Base-by-base conservation (phyloP, 257 asterid genomes). In the Solanum chiquidenum region DNA sequence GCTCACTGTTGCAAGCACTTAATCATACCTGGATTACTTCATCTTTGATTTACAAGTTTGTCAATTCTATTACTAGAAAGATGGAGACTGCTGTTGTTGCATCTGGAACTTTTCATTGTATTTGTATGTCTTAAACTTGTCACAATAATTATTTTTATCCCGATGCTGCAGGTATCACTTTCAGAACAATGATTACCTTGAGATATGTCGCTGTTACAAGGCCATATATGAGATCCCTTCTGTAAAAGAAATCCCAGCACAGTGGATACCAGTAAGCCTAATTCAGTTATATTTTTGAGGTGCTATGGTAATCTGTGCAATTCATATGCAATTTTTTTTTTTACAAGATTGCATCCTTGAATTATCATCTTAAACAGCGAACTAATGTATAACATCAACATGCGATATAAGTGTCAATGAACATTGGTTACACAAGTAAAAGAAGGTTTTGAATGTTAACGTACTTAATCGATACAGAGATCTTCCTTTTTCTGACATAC, bases 181-280 rank as follows among this genome's bases (percentile, higher is more conserved):
- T 8, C 96, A 96, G 89, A 92, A 90, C 93, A 94, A 94, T 86
- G 98, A 97, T 90, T 97, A 97, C 89, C 99, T 96, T 85, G 99
- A 96, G 89, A 97, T 96, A 87, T 95, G 99, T 88, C 99, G 99
- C 46, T 94, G 95, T 89, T 97, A 95, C 93, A 95, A 97, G 93
- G 92, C 99, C 62, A 97, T 96, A 75, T 97, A 95, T 88, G 99
- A 97, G 88, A 97, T 95, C 88, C 98, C 98, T 40, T 91, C 94
- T 37, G 95, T 97, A 91, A 96, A 95, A 87, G 98, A 94, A 91
- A 98, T 94, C 90, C 93, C 94, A n/a, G 87, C 87, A 21, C 95
- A 92, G 88, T 97, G 98, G 98, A 93, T 91, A 86, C 99, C 98
- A 88, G 99, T 97, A 94, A 89, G 38, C 33, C 86, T 49, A 49